Evolutionary conservation across 78 protist genomes (phyloP).

Genomic region (Dictyostelium firmibasis): DNA sequence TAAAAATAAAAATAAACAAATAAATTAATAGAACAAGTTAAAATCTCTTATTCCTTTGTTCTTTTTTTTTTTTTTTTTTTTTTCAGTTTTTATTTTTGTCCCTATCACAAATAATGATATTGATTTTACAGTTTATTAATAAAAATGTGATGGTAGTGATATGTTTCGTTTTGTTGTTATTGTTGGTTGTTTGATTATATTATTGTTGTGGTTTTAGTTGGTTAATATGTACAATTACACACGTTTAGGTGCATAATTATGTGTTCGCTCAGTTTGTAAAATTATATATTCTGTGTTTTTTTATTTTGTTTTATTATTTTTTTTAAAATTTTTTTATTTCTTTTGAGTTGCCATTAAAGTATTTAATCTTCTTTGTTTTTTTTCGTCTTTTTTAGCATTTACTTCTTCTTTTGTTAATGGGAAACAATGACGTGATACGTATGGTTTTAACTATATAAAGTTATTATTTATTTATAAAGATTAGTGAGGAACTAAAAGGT

Average conservation of each 20-base stretch:
- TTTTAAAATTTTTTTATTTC: neutral
- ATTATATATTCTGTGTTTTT: too few species aligned
- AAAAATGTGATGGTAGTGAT: neutral
- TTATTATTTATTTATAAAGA: neutral
- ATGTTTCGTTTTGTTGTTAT: too few species aligned
- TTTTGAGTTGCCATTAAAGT: neutral
- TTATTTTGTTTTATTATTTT: too few species aligned
- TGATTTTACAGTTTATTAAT: neutral
- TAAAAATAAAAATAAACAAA: too few species aligned
- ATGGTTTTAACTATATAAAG: conserved; percentile 59
- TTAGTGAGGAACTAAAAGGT: neutral
- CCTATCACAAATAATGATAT: neutral
- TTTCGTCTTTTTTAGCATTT: neutral
- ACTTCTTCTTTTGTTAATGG: conserved; percentile 43
- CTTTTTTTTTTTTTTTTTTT: too few species aligned
- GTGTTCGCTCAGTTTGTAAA: neutral
- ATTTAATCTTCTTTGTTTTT: conserved; percentile 48
- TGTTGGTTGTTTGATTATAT: neutral
- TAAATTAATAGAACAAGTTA: too few species aligned
- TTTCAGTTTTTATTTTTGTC: too few species aligned
- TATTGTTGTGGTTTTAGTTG: too few species aligned
- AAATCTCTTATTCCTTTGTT: too few species aligned
- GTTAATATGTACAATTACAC: neutral
- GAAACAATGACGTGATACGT: conserved; percentile 45
- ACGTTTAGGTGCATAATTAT: neutral